Base-by-base conservation (phyloP, 208 protist genomes). In the Crithidia mellificae region DNA sequence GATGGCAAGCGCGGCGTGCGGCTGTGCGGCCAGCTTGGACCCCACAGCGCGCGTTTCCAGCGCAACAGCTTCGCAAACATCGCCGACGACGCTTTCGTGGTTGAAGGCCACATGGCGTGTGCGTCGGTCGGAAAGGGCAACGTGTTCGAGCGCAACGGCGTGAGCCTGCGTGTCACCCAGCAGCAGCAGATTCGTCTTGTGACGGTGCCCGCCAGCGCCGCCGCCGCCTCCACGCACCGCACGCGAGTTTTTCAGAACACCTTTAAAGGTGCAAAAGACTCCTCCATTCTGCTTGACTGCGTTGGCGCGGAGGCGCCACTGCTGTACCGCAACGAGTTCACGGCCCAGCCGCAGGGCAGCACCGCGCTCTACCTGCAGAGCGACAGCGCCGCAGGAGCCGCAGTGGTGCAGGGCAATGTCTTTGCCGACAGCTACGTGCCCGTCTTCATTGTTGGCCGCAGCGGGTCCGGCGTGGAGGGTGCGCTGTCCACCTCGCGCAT, bases 91-190 rank as follows among this genome's bases (percentile, higher is more conserved):
- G 80, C 85, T 20, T 53, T 95, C 34, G 27, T 71, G 25, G 47
- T 93, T 14, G 71, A 84, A n/a, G 90, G 90, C 19, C 90, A 95
- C 56, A 61, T 95, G 11, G 70, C 87, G 2, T 83, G 72, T 34
- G 74, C 74, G 17, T 92, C 80, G 0, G 57, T 95, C 12, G 90
- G 87, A 50, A 67, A 54, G 15, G 85, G 73, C 9, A 95, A 95
- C 72, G 22, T 80, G 24, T 95, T 95, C 54, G 81, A 87, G 29
- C n/a, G 55, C 20, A 90, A 88, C 63, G 71, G 66, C 27, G 67
- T 84, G 0, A 62, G 59, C 34, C 24, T 95, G 20, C 70, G 41
- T 2, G 17, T 76, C 9, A 17, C 38, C 36, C 63, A 58, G 70
- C 55, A 70, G 14, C 54, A 66, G 38, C 74, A 63, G 20, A 47